A percentile compares a stretch with the other conserved stretches of the same genome.
These are phyloP conservation scores for Fraxinus dipetala DNA, from an alignment of 305 asterid species.

Conservation along the genomic window DNA sequence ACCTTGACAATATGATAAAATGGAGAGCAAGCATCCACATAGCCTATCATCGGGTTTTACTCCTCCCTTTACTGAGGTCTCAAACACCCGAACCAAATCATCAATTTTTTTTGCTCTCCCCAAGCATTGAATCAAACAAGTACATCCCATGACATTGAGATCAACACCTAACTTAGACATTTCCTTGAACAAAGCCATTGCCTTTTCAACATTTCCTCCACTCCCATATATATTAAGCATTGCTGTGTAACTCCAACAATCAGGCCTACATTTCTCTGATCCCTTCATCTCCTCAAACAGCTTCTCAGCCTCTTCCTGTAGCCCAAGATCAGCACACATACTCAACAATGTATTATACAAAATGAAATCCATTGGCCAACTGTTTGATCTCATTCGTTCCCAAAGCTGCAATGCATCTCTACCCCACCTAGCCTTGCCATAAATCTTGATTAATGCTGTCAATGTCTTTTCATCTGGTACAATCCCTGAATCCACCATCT, in stretches of 20 bases:
- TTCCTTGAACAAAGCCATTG: constrained; percentile 73
- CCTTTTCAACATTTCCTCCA: constrained; percentile 70
- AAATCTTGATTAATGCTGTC: constrained; percentile 80
- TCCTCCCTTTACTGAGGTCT: constrained; percentile 47
- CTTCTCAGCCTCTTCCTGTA: constrained; percentile 76
- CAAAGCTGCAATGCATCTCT: constrained; percentile 79
- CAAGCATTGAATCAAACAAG: constrained; percentile 83
- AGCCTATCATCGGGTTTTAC: constrained; percentile 83
- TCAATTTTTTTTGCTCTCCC: constrained; percentile 73
- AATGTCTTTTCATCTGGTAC: constrained; percentile 72
- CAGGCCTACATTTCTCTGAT: constrained; percentile 53
- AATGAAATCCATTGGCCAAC: constrained; percentile 90
- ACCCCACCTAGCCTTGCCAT: constrained; percentile 93
- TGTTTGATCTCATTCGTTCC: constrained; percentile 74
- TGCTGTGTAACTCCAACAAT: constrained; percentile 85
- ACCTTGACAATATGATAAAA: constrained; percentile 58
- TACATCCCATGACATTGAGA: constrained; percentile 91
- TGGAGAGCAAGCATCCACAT: constrained; percentile 82
- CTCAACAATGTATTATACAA: constrained; percentile 78
- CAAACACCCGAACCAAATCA: constrained; percentile 66
- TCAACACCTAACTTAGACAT: constrained; percentile 50
- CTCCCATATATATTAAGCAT: constrained; percentile 90
- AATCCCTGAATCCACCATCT: constrained; percentile 75
- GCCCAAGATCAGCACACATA: constrained; percentile 96
- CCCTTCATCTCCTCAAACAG: constrained; percentile 75